Conservation (phyloP, 129 eudicot genomes). For the Cynara cardunculus region DNA sequence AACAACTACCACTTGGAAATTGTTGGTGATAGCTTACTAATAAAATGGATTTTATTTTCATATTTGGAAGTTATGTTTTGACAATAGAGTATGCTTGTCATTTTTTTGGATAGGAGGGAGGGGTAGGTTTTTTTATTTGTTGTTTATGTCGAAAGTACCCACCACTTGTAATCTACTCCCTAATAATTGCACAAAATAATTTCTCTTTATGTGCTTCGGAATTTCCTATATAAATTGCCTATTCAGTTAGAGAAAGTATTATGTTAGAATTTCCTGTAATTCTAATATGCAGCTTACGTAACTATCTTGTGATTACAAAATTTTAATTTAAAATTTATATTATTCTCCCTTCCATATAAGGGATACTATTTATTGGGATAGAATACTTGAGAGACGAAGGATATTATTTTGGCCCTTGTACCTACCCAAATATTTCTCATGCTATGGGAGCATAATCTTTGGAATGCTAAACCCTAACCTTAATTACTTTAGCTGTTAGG, state of each 20-base stretch:
- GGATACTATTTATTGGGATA: not conserved
- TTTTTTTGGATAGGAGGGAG: not conserved
- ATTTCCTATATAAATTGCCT: not conserved
- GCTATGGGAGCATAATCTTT: too few species aligned
- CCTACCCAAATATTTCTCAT: too few species aligned
- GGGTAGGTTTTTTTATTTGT: not conserved
- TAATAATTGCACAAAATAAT: not conserved
- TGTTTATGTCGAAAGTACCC: not conserved
- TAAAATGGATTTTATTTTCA: not conserved
- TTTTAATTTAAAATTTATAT: too few species aligned
- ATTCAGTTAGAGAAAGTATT: not conserved
- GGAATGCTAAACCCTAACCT: too few species aligned
- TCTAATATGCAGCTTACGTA: not conserved
- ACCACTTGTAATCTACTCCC: not conserved
- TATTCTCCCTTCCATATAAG: not conserved
- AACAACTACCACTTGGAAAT: not conserved
- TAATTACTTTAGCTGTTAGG: too few species aligned
- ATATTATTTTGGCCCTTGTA: too few species aligned
- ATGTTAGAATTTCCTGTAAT: not conserved
- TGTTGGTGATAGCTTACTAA: not conserved
- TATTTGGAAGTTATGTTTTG: not conserved
- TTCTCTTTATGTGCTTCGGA: not conserved
- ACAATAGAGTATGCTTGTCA: too few species aligned
- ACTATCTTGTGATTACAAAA: not conserved
- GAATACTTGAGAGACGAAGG: too few species aligned